These are phyloP conservation scores for Salicornia ramosissima DNA, from an alignment of 148 eudicot species.

Conservation along the genomic window DNA sequence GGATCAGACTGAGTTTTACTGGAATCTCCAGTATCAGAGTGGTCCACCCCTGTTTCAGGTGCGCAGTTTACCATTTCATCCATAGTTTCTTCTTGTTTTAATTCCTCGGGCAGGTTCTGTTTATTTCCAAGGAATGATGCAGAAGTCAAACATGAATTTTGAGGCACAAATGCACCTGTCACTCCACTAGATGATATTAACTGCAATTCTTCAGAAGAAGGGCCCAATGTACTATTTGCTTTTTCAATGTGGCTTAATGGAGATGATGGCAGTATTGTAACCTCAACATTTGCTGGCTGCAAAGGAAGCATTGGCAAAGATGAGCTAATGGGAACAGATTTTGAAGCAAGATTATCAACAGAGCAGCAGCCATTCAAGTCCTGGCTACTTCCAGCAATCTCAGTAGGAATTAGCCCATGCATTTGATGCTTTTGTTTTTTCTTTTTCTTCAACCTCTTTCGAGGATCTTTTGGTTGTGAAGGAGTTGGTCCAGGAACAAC, in stretches of 20 bases:
- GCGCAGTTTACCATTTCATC: conserved; percentile 17
- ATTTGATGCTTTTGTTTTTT: conserved; percentile 35
- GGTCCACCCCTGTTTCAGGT: conserved; percentile 23
- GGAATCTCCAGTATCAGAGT: conserved; percentile 35
- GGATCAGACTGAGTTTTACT: conserved; percentile 43
- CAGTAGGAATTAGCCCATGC: conserved; percentile 20
- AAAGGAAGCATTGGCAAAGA: conserved; percentile 23
- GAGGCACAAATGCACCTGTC: conserved; percentile 24
- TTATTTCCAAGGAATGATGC: conserved; percentile 10
- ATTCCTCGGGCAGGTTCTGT: conserved; percentile 3
- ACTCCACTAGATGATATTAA: conserved; percentile 35
- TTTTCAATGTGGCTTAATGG: conserved; percentile 18
- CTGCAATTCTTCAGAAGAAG: conserved; percentile 42
- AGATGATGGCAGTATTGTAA: conserved; percentile 16
- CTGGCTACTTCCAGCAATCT: conserved; percentile 37
- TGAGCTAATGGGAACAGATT: conserved; percentile 24
- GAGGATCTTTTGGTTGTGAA: conserved; percentile 73
- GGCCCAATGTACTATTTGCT: conserved; percentile 23
- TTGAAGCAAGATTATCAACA: conserved; percentile 29
- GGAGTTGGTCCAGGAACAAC: conserved; percentile 69
- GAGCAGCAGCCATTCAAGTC: conserved; percentile 23
- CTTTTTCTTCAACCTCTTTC: conserved; percentile 45
- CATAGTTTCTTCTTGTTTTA: conserved; percentile 21
- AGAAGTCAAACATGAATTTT: conserved; percentile 5
- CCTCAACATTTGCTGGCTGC: conserved; percentile 17